A percentile compares a stretch with the other conserved stretches of the same genome.
phyloP scores from a whole-genome alignment of 345 rosid species.

The Eucalyptus caleyi region DNA sequence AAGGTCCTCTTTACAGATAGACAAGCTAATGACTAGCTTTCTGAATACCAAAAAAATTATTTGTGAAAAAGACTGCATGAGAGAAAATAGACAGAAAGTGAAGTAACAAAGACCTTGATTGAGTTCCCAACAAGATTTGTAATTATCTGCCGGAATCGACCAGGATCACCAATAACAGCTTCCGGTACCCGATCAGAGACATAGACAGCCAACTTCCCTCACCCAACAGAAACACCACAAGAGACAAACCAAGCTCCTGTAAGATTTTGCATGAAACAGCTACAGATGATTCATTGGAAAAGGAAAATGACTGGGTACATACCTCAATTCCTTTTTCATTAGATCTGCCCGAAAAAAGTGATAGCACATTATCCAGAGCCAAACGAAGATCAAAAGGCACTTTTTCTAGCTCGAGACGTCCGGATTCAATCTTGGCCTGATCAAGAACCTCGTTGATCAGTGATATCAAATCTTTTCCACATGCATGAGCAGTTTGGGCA shows the following conservation, averaged over 20 bases:
- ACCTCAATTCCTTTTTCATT: conserved; percentile 69
- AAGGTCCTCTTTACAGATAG: background rate
- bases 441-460: conserved; percentile 90
- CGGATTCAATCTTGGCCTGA: conserved; percentile 98
- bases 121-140: conserved; percentile 96
- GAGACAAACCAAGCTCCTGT: background rate
- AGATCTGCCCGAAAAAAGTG: conserved; percentile 61
- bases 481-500: conserved; percentile 80
- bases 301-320: background rate
- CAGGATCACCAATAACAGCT: conserved; percentile 77
- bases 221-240: conserved; percentile 2
- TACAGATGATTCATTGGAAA: background rate
- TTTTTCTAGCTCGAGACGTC: conserved; percentile 79
- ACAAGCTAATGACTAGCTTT: background rate
- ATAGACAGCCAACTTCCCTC: conserved; percentile 68
- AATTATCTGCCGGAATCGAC: conserved; percentile 79
- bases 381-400: conserved; percentile 76
- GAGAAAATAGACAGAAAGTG: background rate
- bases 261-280: background rate
- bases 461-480: conserved; percentile 81
- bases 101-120: conserved; percentile 49
- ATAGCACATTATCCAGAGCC: conserved; percentile 68
- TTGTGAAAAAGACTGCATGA: background rate
- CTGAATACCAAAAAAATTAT: background rate
- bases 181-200: conserved; percentile 77